phyloP scores from a whole-genome alignment of 352 stramenopile species.

The Achlya hypogyna region DNA sequence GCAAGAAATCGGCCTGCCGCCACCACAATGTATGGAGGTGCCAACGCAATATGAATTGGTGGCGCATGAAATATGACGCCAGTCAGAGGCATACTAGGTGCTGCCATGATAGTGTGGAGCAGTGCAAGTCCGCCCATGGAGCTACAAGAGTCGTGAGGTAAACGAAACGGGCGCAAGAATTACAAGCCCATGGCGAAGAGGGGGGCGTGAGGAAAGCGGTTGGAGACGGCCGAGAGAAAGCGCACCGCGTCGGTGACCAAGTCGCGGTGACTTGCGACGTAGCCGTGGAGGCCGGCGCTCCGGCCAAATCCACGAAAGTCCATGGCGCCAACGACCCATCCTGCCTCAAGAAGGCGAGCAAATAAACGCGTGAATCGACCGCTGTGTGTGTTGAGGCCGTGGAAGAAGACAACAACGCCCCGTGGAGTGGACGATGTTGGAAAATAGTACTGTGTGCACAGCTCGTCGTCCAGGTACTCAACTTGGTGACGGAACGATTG shows the following conservation, averaged over 20 bases:
- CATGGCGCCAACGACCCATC: constrained; percentile 53
- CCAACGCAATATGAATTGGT: constrained; percentile 53
- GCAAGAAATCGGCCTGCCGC: constrained; percentile 37
- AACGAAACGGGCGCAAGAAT: not conserved
- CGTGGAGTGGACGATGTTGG: constrained; percentile 10
- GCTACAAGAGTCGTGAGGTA: constrained; percentile 21
- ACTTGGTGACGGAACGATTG: no score
- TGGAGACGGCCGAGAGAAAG: constrained; percentile 43
- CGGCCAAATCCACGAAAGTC: constrained; percentile 71
- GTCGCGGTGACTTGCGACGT: constrained; percentile 49
- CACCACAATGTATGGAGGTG: constrained; percentile 39
- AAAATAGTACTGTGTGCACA: constrained; percentile 14
- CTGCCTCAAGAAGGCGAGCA: constrained; percentile 45
- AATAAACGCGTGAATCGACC: constrained; percentile 70
- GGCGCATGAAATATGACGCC: constrained; percentile 66
- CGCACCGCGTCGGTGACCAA: constrained; percentile 62
- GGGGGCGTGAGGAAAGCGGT: constrained; percentile 53
- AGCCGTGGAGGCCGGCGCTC: constrained; percentile 64
- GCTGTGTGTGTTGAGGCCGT: constrained; percentile 73
- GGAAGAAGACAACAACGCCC: constrained; percentile 59
- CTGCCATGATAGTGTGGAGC: constrained; percentile 42
- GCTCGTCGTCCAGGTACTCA: no score
- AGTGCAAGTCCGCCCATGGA: constrained; percentile 64
- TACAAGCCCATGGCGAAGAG: constrained; percentile 65
- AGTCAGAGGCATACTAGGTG: constrained; percentile 32